Conservation (phyloP, 116 monocot genomes). For the Papilionanthe hybrid region DNA sequence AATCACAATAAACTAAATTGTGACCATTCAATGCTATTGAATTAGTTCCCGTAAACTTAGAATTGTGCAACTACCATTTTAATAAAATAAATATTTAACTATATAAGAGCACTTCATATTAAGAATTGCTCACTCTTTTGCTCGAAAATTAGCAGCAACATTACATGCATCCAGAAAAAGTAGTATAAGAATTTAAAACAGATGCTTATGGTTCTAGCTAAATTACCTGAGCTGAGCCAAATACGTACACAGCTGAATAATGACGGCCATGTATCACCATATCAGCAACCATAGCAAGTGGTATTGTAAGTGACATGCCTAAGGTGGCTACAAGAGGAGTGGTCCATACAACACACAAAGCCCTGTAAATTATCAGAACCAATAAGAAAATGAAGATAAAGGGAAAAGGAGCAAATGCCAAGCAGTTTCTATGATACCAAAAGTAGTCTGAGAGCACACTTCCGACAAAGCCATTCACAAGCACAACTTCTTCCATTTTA, state of each 20-base stretch:
- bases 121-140: neutral
- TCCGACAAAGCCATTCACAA: slow-evolving; percentile 84
- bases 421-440: slow-evolving; percentile 45
- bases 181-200: neutral
- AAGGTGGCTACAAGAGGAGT: slow-evolving; percentile 94
- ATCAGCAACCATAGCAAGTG: slow-evolving; percentile 95
- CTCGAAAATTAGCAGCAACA: neutral
- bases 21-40: neutral
- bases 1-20: neutral
- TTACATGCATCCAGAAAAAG: neutral
- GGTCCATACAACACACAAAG: slow-evolving; percentile 94
- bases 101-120: neutral
- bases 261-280: slow-evolving; percentile 96
- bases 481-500: slow-evolving; percentile 88
- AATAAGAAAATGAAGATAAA: slow-evolving; percentile 6
- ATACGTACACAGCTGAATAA: slow-evolving; percentile 87
- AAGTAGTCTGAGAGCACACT: slow-evolving; percentile 96
- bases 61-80: neutral
- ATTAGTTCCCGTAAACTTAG: neutral
- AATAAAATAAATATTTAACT: neutral
- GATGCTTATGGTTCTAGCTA: neutral
- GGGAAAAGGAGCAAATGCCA: neutral
- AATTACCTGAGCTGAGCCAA: slow-evolving; percentile 86
- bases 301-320: slow-evolving; percentile 95
- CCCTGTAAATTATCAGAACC: slow-evolving; percentile 43